These are phyloP conservation scores for Cicer cuneatum DNA, from an alignment of 306 rosid genomes.

Conservation along the genomic window DNA sequence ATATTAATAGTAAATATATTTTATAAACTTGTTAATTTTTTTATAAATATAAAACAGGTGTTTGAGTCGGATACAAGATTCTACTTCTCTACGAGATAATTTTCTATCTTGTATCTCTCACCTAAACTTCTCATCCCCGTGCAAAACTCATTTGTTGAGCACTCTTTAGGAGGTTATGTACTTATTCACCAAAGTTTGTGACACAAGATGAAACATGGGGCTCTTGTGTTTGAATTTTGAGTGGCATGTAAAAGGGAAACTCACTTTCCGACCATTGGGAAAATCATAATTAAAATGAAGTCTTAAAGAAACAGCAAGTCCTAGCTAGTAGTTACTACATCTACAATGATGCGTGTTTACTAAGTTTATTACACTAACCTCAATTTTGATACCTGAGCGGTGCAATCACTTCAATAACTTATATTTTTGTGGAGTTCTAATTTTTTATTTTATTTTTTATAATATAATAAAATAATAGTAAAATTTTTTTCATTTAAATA, in stretches of 20 bases:
- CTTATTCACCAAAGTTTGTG: slow-evolving; percentile 29
- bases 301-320: slow-evolving; percentile 50
- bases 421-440: too few species aligned
- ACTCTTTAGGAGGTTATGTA: slow-evolving; percentile 43
- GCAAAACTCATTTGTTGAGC: too few species aligned
- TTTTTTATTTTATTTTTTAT: too few species aligned
- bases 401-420: too few species aligned
- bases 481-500: too few species aligned
- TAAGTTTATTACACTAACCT: slow-evolving; percentile 25
- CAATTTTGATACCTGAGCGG: background rate
- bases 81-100: too few species aligned
- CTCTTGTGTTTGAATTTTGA: slow-evolving; percentile 40
- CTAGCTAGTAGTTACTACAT: slow-evolving; percentile 5
- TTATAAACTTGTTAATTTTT: too few species aligned
- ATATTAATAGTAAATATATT: too few species aligned
- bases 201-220: slow-evolving; percentile 43
- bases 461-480: too few species aligned
- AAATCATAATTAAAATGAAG: slow-evolving; percentile 41
- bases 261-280: slow-evolving; percentile 44
- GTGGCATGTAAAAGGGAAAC: slow-evolving; percentile 45
- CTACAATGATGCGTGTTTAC: slow-evolving; percentile 27
- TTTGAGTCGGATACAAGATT: background rate
- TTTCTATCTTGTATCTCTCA: too few species aligned
- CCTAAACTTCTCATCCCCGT: too few species aligned
- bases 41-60: background rate